Conservation (phyloP, 2,329 filamentous ascomycete genomes). For the Sarocladiaceae sp. region DNA sequence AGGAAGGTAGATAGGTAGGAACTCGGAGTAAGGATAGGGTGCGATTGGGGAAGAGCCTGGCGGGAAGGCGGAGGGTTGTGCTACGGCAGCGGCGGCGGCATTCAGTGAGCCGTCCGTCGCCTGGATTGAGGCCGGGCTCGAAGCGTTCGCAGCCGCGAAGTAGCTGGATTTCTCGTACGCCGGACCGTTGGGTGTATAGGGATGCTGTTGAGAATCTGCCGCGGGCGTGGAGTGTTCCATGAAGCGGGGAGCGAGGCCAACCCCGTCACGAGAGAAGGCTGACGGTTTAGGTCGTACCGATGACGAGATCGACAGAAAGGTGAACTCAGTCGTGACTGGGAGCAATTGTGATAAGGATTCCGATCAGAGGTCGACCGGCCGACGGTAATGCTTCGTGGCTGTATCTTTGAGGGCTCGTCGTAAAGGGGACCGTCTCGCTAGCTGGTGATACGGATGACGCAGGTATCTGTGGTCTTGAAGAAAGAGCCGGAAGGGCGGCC, state of each 20-base stretch:
- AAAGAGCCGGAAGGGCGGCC: neutral
- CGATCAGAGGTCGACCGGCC: constrained; percentile 3
- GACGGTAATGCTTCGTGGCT: neutral
- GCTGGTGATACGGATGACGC: neutral
- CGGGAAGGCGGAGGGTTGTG: constrained; percentile 8
- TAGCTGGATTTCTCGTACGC: neutral
- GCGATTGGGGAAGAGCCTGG: constrained; percentile 18
- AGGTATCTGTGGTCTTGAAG: constrained; percentile 3
- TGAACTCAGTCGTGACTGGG: neutral
- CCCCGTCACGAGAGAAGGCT: constrained; percentile 5
- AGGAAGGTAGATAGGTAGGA: constrained; percentile 48
- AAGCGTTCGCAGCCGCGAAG: constrained; percentile 14
- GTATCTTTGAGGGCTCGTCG: too few relatives aligned
- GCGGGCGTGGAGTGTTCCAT: constrained; percentile 6
- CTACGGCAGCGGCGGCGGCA: constrained; percentile 15
- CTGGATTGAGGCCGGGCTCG: constrained; percentile 15
- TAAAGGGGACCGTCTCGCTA: neutral
- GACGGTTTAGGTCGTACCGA: too few relatives aligned
- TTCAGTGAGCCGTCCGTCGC: constrained; percentile 26
- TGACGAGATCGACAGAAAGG: neutral
- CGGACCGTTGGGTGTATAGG: constrained; percentile 6
- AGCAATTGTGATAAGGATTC: neutral
- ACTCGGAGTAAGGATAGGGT: constrained; percentile 39
- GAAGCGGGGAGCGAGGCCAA: constrained; percentile 7
- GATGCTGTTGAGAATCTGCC: constrained; percentile 6